Evolutionary conservation across 2,329 filamentous ascomycete species (phyloP), one percentile per base, ranked within the genome.

Genomic region (Fusarium ramigenum): DNA sequence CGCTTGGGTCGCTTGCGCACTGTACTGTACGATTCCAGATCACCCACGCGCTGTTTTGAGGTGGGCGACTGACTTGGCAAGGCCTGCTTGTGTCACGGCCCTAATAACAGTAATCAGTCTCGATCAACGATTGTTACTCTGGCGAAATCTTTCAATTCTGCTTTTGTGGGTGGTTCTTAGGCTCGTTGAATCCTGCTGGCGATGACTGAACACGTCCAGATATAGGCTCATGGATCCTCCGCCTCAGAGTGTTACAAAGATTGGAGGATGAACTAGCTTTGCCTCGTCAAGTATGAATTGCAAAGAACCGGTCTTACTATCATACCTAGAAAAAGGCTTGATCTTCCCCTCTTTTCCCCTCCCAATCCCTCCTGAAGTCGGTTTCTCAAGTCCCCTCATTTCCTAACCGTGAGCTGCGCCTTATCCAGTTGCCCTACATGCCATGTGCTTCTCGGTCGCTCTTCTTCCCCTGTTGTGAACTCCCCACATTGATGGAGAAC

Each of bases 21-120:
- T 75, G 72, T 75, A 70, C 72, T 75, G 72, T 75, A 66, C 72
- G 72, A 72, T 75, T 73, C 72, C 66, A 73, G 59, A 75, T 77
- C 73, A 67, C 62, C 65, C 74, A 76, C 76, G 65, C 72, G 65
- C 74, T 62, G 65, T 64, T 53, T 37, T 40, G 59, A 69, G 66
- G 59, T 64, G 66, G 66, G 60, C 44, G 60, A 67, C 60, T 74
- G 74, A 77, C 70, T 72, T 78, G 71, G 74, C 69, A 72, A 59
- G 60, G 70, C 66, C 63, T 77, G 66, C 71, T 70, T 78, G 73
- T 77, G 63, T 69, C 47, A 76, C 66, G 49, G 60, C 40, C 68
- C 63, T 73, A 54, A 52, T 59, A 49, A 64, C 70, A 58, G 44
- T 58, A 47, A 64, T 39, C 54, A 49, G 42, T 37, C 32, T 57